Evolutionary conservation across 2,329 filamentous ascomycete genomes (phyloP).

Genomic region (Xylariaceae sp.): DNA sequence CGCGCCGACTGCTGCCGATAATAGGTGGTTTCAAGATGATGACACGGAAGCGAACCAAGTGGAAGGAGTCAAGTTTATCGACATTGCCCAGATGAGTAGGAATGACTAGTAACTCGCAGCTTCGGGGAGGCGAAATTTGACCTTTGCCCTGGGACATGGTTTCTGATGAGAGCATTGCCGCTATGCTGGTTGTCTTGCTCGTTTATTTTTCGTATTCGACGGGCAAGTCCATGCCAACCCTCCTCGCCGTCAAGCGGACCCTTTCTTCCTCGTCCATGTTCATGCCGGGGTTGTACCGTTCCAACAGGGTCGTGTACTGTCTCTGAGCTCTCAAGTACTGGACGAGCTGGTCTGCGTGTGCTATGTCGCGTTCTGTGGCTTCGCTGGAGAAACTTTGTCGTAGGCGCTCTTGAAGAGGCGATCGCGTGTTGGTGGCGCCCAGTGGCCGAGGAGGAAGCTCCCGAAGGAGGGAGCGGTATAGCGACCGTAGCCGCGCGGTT

Average conservation of each 20-base stretch:
- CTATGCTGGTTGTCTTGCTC: too few relatives aligned
- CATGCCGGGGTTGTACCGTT: constrained; percentile 93
- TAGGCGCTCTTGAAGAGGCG: constrained; percentile 66
- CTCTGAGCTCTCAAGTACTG: constrained; percentile 83
- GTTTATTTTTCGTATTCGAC: constrained; percentile 44
- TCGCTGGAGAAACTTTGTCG: constrained; percentile 54
- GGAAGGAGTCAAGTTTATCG: too few relatives aligned
- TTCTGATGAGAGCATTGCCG: too few relatives aligned
- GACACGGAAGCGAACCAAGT: too few relatives aligned
- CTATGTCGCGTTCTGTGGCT: constrained; percentile 25
- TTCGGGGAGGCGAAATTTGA: too few relatives aligned
- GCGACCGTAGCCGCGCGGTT: constrained; percentile 58
- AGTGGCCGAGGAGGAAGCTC: constrained; percentile 73
- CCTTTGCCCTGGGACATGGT: too few relatives aligned
- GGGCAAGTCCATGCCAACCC: constrained; percentile 88
- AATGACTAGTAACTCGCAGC: too few relatives aligned
- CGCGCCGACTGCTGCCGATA: too few relatives aligned
- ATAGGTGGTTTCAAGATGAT: too few relatives aligned
- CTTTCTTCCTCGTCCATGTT: constrained; percentile 81
- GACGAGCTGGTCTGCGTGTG: constrained; percentile 70
- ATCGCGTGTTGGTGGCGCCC: constrained; percentile 48
- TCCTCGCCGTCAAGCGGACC: constrained; percentile 75
- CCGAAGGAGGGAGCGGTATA: constrained; percentile 86
- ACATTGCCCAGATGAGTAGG: too few relatives aligned
- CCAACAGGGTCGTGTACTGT: constrained; percentile 73